Conservation (phyloP, 164 flowering plant genomes). For the Aristolochia californica region DNA sequence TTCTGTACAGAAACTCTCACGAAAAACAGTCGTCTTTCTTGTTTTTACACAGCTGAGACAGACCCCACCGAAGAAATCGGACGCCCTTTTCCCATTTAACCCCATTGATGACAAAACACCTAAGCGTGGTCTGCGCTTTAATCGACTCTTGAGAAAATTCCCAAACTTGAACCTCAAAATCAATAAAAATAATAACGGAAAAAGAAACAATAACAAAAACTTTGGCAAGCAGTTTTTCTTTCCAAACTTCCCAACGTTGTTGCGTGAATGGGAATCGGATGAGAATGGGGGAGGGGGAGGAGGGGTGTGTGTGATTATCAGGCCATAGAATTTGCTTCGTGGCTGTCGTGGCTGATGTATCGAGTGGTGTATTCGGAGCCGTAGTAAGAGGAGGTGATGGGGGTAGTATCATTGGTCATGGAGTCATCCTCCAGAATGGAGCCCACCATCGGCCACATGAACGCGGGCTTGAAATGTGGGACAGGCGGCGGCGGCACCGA, state of each 20-base stretch:
- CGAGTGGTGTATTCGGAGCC: slow-evolving; percentile 7
- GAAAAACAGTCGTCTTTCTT: too few species aligned
- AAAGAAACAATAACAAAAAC: not conserved
- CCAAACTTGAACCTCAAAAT: not conserved
- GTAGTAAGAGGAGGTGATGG: slow-evolving; percentile 16
- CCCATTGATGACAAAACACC: too few species aligned
- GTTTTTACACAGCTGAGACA: too few species aligned
- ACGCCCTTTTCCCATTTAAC: too few species aligned
- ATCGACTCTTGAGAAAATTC: too few species aligned
- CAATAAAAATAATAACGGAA: not conserved
- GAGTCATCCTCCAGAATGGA: slow-evolving; percentile 9
- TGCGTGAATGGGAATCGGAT: too few species aligned
- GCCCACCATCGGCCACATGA: slow-evolving; percentile 40
- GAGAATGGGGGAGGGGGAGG: too few species aligned
- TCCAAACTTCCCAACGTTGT: not conserved
- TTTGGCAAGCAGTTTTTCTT: too few species aligned
- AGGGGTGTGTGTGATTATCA: too few species aligned
- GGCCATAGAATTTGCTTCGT: not conserved
- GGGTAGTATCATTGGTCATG: slow-evolving; percentile 10
- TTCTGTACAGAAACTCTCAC: too few species aligned
- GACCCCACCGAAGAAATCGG: too few species aligned
- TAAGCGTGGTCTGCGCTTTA: too few species aligned
- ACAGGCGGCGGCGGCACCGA: slow-evolving; percentile 29
- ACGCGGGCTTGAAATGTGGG: slow-evolving; percentile 53
- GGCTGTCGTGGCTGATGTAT: slow-evolving; percentile 4